Evolutionary conservation across 2,329 filamentous ascomycete genomes (phyloP), one percentile per base, ranked within the genome.

Genomic region (Bertia moriformis): DNA sequence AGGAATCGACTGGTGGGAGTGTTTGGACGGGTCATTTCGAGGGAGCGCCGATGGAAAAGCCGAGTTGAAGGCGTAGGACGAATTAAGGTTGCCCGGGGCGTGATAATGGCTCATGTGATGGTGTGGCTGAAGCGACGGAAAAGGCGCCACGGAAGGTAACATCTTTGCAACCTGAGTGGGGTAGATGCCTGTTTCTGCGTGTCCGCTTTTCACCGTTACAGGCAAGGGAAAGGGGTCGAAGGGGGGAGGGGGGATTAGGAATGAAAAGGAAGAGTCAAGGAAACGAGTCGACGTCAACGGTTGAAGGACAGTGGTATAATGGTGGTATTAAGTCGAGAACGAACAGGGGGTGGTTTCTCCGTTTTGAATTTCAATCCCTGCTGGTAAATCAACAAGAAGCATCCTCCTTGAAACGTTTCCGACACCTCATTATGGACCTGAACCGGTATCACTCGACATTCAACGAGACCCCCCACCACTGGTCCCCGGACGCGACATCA

Each of bases 321-420:
- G n/a, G n/a, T n/a, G n/a, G n/a, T n/a, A n/a, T n/a, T n/a, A n/a
- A n/a, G n/a, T n/a, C n/a, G n/a, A n/a, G n/a, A n/a, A n/a, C n/a
- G n/a, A n/a, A n/a, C n/a, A n/a, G n/a, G n/a, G n/a, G n/a, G n/a
- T n/a, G n/a, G n/a, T n/a, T n/a, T n/a, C n/a, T n/a, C n/a, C n/a
- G n/a, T n/a, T n/a, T n/a, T n/a, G n/a, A n/a, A n/a, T n/a, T n/a
- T n/a, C n/a, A n/a, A 29, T n/a, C n/a, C 24, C 24, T 29, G 32
- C 15, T 35, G 10, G 32, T 27, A n/a, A 17, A 7, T 17, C 7
- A 35, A 10, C 32, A 35, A 35, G 10, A 14, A 35, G 32, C 32
- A 35, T 14, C 10, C 10, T 35, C 32, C 32, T 35, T 35, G 10
- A 35, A 35, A 35, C 32, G 32, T 35, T 35, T 35, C 32, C 32